Evolutionary conservation across 2,329 filamentous ascomycete genomes (phyloP), one percentile per base, ranked within the genome.

Genomic region (Aureobasidium sp.): DNA sequence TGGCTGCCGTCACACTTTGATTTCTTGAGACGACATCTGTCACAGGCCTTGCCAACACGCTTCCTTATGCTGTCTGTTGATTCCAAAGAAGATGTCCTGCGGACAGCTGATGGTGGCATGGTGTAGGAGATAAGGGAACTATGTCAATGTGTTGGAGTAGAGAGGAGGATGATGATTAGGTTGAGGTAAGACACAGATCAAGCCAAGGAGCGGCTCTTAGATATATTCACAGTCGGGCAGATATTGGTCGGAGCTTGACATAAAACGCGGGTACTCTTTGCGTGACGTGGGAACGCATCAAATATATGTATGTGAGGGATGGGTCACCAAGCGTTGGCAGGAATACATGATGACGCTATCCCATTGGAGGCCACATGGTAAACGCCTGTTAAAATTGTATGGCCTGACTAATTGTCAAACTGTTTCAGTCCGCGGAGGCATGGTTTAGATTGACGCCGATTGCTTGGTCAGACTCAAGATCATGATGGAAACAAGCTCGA

Each of bases 1-100:
- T 77, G 82, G 41, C 81, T 77, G 66, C 84, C 84, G 69, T 87
- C 84, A 72, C 84, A 87, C 81, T 87, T 87, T 70, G 84, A 86
- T 71, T 87, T 87, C 74, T 87, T 87, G 63, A 86, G 68, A 52
- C 84, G 78, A 75, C 84, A 87, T 63, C 84, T 79, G 73, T 87
- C 84, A 72, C 84, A 87, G 27, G 84, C 84, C 74, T 87, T 87
- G 72, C 84, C 85, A 43, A 87, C 84, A 69, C 84, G 78, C 74
- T 87, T 87, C 67, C 84, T 73, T 63, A 79, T 77, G 66, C 78
- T 79, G 52, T 66, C 64, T 48, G 65, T 74, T 39, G 62, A 63
- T 32, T 63, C 62, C 24, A 46, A 44, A 32, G 62, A 63, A 17
- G 62, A 59, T 9, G 44, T 59, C 37, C 62, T 44, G n/a, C 50